Base-by-base conservation (phyloP, 306 rosid species). In the Bauhinia variegata region DNA sequence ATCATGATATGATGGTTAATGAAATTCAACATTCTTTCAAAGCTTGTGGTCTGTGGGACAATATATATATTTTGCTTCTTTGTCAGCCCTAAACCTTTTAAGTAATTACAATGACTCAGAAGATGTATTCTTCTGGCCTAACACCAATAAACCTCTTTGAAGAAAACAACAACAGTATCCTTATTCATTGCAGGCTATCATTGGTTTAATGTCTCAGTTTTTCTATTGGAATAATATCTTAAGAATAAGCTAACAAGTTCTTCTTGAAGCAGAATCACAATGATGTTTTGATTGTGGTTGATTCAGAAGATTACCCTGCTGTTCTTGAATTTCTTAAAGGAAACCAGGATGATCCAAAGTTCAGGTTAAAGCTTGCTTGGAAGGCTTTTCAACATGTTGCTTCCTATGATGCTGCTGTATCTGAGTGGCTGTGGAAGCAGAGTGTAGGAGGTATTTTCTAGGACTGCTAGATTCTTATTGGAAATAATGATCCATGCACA, bases 351-450 rank as follows among this genome's bases (percentile, higher is more conserved):
- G 88, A 83, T 73, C 76, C 78, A 66, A 80, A 80, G 71, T 86
- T 93, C 65, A 92, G 95, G 66, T 60, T 85, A 74, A 81, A 79
- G 76, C 98, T 93, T 78, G 96, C 98, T 47, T 86, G 95, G 96
- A 93, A 93, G 83, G 97, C 98, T 54, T 89, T 89, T 72, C 95
- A 90, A 61, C 96, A 89, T 48, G 91, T 81, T 69, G 91, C 96
- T 70, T 86, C 97, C 32, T 89, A 93, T 75, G 97, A 93, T 62
- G 85, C 97, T 72, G 96, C 97, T 4, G 91, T 93, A 50, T 82
- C 97, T 30, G 96, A 93, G 86, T 89, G 98, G 98, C 63, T 93
- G 43, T 93, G 98, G 98, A 88, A 88, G 85, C 96, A 93, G 71
- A 84, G 85, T 54, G 78, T 28, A 10, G 90, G 84, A 78, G 96